phyloP scores from a whole-genome alignment of 2,329 filamentous ascomycete species.

The Didymella sp. region DNA sequence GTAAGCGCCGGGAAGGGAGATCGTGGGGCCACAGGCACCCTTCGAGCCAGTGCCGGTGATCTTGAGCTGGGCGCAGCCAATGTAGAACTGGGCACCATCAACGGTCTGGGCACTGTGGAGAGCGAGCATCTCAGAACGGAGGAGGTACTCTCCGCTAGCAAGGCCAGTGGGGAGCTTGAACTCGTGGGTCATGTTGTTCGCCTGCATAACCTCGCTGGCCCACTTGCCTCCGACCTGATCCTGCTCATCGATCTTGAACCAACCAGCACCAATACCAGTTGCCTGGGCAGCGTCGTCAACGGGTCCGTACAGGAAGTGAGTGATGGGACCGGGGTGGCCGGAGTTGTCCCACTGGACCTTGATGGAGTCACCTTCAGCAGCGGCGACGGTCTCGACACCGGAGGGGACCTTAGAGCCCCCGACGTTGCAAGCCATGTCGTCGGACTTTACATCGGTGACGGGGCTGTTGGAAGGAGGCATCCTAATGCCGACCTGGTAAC shows the following conservation, averaged over 20 bases:
- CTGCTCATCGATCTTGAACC: conserved; percentile 50
- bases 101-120: conserved; percentile 51
- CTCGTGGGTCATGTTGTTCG: conserved; percentile 46
- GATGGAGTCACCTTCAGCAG: conserved; percentile 41
- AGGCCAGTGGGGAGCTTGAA: conserved; percentile 52
- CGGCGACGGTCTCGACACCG: conserved; percentile 37
- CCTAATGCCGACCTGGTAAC: conserved; percentile 44
- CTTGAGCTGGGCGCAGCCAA: conserved; percentile 54
- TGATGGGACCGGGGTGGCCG: conserved; percentile 45
- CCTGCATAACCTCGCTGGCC: conserved; percentile 48
- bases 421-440: conserved; percentile 48
- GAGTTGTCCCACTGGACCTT: conserved; percentile 46
- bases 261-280: conserved; percentile 42
- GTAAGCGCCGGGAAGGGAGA: conserved; percentile 52
- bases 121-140: conserved; percentile 57
- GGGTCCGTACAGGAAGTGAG: conserved; percentile 45
- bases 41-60: conserved; percentile 49
- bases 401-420: conserved; percentile 38
- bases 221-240: conserved; percentile 40
- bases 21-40: conserved; percentile 49
- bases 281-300: conserved; percentile 62
- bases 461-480: conserved; percentile 47
- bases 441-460: conserved; percentile 41
- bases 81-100: conserved; percentile 56
- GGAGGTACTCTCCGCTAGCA: conserved; percentile 49